phyloP scores from a whole-genome alignment of 306 rosid genomes.

The Psophocarpus tetragonolobus region DNA sequence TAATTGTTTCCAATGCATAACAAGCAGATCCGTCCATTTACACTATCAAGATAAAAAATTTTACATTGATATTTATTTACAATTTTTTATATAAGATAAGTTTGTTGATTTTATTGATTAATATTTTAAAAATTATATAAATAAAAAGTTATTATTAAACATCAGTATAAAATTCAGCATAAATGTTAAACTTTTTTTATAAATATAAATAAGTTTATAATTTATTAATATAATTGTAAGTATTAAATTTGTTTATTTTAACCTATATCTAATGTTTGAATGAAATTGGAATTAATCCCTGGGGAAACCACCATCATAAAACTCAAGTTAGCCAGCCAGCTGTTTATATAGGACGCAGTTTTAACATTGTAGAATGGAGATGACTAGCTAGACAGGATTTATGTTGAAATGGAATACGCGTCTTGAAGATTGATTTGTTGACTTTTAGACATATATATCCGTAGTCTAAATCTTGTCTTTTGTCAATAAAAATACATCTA shows the following conservation, averaged over 20 bases:
- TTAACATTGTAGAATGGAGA: background rate
- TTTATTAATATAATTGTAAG: background rate
- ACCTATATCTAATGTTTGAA: background rate
- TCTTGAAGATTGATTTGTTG: conserved; percentile 1
- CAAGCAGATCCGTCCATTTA: too few species aligned
- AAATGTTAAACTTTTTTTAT: too few species aligned
- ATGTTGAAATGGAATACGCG: background rate
- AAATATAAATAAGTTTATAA: background rate
- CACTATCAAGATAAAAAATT: too few species aligned
- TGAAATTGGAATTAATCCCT: background rate
- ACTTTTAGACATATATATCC: background rate
- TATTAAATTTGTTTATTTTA: background rate
- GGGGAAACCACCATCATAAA: background rate
- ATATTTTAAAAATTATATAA: too few species aligned
- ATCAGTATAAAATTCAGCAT: too few species aligned
- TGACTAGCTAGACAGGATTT: background rate
- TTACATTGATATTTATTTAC: too few species aligned
- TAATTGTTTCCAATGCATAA: too few species aligned
- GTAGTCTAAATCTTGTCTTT: background rate
- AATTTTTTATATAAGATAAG: too few species aligned
- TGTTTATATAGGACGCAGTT: background rate
- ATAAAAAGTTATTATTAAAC: too few species aligned
- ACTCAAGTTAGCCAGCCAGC: background rate
- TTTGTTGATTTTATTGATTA: too few species aligned
- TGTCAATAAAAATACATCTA: background rate